Base-by-base conservation (phyloP, 345 rosid genomes). In the Euphorbia pulcherrima region DNA sequence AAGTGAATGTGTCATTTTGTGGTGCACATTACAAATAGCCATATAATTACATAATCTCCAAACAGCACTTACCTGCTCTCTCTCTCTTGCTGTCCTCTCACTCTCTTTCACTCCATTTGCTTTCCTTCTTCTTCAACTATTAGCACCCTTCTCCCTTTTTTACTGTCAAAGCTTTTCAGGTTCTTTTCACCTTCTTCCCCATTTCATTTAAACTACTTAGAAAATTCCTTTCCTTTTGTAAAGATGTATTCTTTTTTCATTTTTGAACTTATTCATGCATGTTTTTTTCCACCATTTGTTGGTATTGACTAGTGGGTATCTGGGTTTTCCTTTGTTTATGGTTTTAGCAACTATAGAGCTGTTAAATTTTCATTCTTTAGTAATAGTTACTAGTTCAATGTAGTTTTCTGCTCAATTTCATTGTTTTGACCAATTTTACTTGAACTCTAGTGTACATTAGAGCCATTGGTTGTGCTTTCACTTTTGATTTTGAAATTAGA, bases 1-100 rank as follows among this genome's bases (percentile, higher is more conserved):
- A n/a, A n/a, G n/a, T n/a, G n/a, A 57, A 44, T 57, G 46, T 58
- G 64, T 68, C 72, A 24, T 11, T 58, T 58, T 68, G 64, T 48
- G 37, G 44, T 68, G 72, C 64, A 18, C 20, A n/a, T 17, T 58
- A 17, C 54, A 47, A 68, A 5, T 58, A 57, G 63, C 30, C 62
- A 69, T 35, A 37, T 51, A 51, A 55, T 29, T 26, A 53, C 20
- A 17, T 59, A 50, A 18, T 17, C 10, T 8, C 23, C 33, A 6
- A 27, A 37, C 50, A 51, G 2, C 58, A 52, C 60, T n/a, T 0
- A 0, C 37, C 27, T 13, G 11, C 66, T 51, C 50, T 14, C 30
- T 21, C 57, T 20, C 17, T 35, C 47, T 18, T n/a, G 33, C 44
- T 50, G 41, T 23, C 10, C 30, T 39, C 24, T 67, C 61, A 11